Conservation (phyloP, 371 early-diverging fungal genomes). For the Syncephalastrum sp. region DNA sequence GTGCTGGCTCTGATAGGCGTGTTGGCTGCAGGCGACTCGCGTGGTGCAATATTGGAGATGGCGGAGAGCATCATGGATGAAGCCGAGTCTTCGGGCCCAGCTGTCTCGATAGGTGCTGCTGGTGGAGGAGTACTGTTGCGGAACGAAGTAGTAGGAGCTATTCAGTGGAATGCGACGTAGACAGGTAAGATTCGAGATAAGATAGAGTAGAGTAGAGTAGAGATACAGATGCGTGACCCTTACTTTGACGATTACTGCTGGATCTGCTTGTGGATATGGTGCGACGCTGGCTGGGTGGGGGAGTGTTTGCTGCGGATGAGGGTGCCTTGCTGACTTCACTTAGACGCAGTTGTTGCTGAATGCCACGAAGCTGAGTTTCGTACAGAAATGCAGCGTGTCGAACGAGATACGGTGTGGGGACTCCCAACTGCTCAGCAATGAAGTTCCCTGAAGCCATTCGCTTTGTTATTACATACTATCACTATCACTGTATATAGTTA, state of each 20-base stretch:
- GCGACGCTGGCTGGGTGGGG: conserved; percentile 11
- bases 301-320: conserved; percentile 6
- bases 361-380: conserved; percentile 62
- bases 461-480: background rate
- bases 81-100: too few species aligned
- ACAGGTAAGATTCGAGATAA: too few species aligned
- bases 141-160: too few species aligned
- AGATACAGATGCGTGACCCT: background rate
- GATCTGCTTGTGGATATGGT: conserved; percentile 2
- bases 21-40: background rate
- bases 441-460: conserved; percentile 42
- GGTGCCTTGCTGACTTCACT: conserved; percentile 27
- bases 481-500: background rate
- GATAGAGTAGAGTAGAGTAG: too few species aligned
- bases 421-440: conserved; percentile 56
- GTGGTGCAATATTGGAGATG: conserved; percentile 27
- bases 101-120: too few species aligned
- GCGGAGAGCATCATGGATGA: conserved; percentile 28
- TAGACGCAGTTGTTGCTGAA: conserved; percentile 52
- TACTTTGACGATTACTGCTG: background rate
- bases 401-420: conserved; percentile 56
- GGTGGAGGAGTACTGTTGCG: too few species aligned
- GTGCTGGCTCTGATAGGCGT: background rate
- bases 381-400: conserved; percentile 61
- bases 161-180: too few species aligned